Percentiles rank a stretch among this genome's conserved stretches.
phyloP scores from a whole-genome alignment of 805 yeast species.

The Blastobotrys terrestris region DNA sequence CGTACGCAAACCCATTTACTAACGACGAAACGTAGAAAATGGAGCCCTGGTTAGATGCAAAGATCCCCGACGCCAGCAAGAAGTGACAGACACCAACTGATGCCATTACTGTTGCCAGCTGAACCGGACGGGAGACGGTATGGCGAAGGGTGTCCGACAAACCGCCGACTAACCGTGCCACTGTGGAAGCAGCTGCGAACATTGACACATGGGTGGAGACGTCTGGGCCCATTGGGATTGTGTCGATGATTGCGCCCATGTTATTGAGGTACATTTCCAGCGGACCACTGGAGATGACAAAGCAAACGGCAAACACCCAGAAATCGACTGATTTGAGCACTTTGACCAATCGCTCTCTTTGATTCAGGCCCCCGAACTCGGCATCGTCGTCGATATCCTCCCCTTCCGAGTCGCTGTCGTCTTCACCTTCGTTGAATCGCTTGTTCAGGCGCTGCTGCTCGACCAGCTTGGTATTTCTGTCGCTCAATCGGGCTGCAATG shows the following conservation, averaged over 20 bases:
- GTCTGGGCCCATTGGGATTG: slow-evolving; percentile 28
- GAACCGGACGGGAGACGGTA: slow-evolving; percentile 23
- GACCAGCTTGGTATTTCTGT: slow-evolving; percentile 28
- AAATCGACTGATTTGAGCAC: slow-evolving; percentile 51
- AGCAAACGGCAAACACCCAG: slow-evolving; percentile 55
- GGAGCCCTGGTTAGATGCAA: slow-evolving; percentile 19
- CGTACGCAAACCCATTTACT: slow-evolving; percentile 66
- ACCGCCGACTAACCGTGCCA: slow-evolving; percentile 62
- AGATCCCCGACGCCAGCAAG: slow-evolving; percentile 23
- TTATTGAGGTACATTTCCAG: slow-evolving; percentile 79
- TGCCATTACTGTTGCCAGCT: slow-evolving; percentile 28
- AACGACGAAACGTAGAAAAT: slow-evolving; percentile 35
- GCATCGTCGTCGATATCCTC: background rate
- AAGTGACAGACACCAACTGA: slow-evolving; percentile 36
- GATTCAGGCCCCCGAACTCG: slow-evolving; percentile 17
- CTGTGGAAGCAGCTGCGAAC: slow-evolving; percentile 63
- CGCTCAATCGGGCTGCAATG: slow-evolving; percentile 26
- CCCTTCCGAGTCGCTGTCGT: background rate
- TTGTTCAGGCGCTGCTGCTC: slow-evolving; percentile 1
- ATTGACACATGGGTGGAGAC: slow-evolving; percentile 41
- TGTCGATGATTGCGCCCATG: slow-evolving; percentile 63
- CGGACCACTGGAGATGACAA: slow-evolving; percentile 72
- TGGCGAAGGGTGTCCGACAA: slow-evolving; percentile 53
- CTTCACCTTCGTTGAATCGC: background rate
- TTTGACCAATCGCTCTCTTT: slow-evolving; percentile 22